Conservation (phyloP, 2,329 filamentous ascomycete species). For the Ambrosiella cleistominuta region DNA sequence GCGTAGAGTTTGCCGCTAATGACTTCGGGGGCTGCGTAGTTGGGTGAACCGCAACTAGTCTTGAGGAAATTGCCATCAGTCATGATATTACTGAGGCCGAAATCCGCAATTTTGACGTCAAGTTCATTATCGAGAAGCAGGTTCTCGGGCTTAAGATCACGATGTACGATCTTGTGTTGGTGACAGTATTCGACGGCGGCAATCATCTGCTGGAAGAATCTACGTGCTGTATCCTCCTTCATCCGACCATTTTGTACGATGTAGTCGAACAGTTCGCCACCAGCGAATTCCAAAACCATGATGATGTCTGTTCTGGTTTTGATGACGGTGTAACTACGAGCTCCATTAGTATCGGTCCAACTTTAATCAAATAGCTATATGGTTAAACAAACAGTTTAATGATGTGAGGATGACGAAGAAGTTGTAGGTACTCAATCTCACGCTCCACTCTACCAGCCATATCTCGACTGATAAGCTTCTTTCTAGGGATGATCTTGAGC, state of each 20-base stretch:
- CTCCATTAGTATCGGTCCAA: neutral
- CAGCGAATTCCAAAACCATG: conserved; percentile 97
- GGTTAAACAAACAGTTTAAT: conserved; percentile 66
- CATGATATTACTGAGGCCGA: conserved; percentile 98
- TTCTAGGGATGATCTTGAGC: conserved; percentile 90
- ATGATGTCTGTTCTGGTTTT: conserved; percentile 89
- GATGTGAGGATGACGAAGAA: conserved; percentile 91
- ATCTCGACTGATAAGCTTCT: conserved; percentile 89
- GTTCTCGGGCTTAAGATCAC: conserved; percentile 95
- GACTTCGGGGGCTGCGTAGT: conserved; percentile 94
- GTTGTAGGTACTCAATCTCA: conserved; percentile 93
- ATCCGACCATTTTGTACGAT: conserved; percentile 88
- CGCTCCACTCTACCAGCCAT: conserved; percentile 96
- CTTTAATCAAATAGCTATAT: neutral
- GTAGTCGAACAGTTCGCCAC: conserved; percentile 93
- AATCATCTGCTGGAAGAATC: conserved; percentile 98
- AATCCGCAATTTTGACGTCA: conserved; percentile 98
- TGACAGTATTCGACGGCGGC: conserved; percentile 98
- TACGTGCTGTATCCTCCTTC: conserved; percentile 78
- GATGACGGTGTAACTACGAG: conserved; percentile 73
- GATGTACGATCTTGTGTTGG: conserved; percentile 94
- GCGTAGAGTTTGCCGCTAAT: conserved; percentile 96
- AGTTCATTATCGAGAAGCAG: conserved; percentile 83
- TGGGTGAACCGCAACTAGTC: conserved; percentile 93
- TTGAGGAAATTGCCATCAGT: conserved; percentile 98